Conservation (phyloP, 2,329 filamentous ascomycete species). For the Lomentospora prolificans region DNA sequence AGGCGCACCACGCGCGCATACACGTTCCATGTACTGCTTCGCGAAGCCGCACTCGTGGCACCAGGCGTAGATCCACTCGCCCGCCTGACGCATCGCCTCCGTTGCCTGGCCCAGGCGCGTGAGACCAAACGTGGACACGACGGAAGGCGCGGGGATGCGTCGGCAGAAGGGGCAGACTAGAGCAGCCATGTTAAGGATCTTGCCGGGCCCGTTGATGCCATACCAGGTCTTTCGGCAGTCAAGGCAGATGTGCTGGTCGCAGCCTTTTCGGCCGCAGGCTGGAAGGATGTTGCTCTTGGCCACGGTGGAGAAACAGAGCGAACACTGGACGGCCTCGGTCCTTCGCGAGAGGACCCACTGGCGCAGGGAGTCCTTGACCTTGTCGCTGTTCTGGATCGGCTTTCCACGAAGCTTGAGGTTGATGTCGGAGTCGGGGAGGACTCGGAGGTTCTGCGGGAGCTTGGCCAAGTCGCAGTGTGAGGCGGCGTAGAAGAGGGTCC, state of each 20-base stretch:
- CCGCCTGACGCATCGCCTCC: slow-evolving; percentile 28
- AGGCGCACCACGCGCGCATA: slow-evolving; percentile 31
- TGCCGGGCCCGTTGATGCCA: slow-evolving; percentile 31
- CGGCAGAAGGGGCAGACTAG: slow-evolving; percentile 41
- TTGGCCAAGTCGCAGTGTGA: slow-evolving; percentile 20
- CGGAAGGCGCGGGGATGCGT: slow-evolving; percentile 27
- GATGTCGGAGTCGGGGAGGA: slow-evolving; percentile 20
- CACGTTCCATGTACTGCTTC: slow-evolving; percentile 29
- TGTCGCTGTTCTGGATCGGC: slow-evolving; percentile 28
- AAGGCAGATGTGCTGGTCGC: slow-evolving; percentile 31
- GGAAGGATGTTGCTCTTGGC: slow-evolving; percentile 25
- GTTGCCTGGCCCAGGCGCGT: slow-evolving; percentile 26
- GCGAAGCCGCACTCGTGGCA: slow-evolving; percentile 33
- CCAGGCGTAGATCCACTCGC: slow-evolving; percentile 37
- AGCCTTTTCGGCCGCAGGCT: slow-evolving; percentile 35
- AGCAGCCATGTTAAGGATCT: slow-evolving; percentile 36
- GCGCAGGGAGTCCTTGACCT: slow-evolving; percentile 24
- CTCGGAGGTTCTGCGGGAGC: slow-evolving; percentile 25
- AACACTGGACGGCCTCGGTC: slow-evolving; percentile 29
- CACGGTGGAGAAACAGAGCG: slow-evolving; percentile 32
- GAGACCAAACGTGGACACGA: slow-evolving; percentile 26
- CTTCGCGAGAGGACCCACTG: slow-evolving; percentile 27
- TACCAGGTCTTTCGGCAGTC: slow-evolving; percentile 32
- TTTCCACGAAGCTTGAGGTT: slow-evolving; percentile 27
- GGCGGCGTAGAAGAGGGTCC: slow-evolving; percentile 29